Base-by-base conservation (phyloP, 495 filamentous ascomycete genomes). In the Penicillium samsonianum region DNA sequence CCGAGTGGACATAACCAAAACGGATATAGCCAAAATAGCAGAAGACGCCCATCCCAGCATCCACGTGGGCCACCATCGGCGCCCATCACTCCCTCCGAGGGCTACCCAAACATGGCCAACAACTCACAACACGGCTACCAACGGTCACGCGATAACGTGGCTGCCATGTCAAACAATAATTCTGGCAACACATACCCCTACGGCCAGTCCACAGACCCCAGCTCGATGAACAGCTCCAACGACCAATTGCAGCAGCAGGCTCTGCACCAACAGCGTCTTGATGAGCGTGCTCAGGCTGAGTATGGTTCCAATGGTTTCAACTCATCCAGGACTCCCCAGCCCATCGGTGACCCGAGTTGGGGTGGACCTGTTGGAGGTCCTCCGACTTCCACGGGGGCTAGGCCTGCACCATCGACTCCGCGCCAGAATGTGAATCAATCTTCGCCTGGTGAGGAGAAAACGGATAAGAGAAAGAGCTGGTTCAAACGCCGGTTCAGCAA, bases 221-320 rank as follows among this genome's bases (percentile, higher is more conserved):
- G 89, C 69, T 94, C 90, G 57, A 85, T 95, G 57, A 95, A 96
- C 73, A 95, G 90, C 73, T 95, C 90, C 4, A 81, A 92, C 53
- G 90, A 96, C 60, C 86, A 89, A 49, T 73, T 85, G 23, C 80
- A 83, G 42, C 81, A 85, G 52, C 74, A 80, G 10, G 55, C 45
- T 28, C 75, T 84, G 50, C 68, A 72, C 38, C 63, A 68, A 62
- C 70, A 70, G 59, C 71, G 67, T 9, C 57, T 66, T 2, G 64
- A 75, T 4, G 82, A 86, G 64, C 73, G 72, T n/a, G 77, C 80
- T 12, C 67, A 76, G 5, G 76, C 73, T 28, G 84, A 87, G 46
- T 86, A 87, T 61, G 84, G 83, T 5, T 80, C 78, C 58, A 75
- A 67, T 44, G 81, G 81, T 9, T 81, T 81, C 55, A 77, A 76